Percentiles rank a stretch among this genome's conserved stretches.
Conservation (phyloP, 805 yeast genomes). For the Hanseniaspora meyeri region DNA sequence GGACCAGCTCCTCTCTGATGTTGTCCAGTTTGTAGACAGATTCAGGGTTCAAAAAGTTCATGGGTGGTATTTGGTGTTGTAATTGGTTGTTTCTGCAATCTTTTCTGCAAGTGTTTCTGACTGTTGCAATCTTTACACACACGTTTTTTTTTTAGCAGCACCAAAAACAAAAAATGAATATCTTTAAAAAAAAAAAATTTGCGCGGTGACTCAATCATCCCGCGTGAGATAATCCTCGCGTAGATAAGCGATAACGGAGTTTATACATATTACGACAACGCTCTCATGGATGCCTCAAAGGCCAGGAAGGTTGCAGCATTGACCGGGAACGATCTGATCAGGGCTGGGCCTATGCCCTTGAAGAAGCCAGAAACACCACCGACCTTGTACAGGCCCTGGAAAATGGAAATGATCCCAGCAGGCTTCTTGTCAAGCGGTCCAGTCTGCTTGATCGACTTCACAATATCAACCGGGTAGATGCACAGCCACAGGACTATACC, state of each 20-base stretch:
- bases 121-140: too few relatives aligned
- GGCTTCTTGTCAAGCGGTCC: conserved; percentile 36
- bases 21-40: conserved; percentile 69
- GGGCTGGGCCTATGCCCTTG: conserved; percentile 84
- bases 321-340: conserved; percentile 94
- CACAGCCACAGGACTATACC: conserved; percentile 82
- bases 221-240: too few relatives aligned
- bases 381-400: conserved; percentile 41
- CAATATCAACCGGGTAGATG: conserved; percentile 78
- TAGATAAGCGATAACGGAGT: neutral
- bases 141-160: too few relatives aligned
- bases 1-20: conserved; percentile 69
- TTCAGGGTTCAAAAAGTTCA: conserved; percentile 79
- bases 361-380: conserved; percentile 69
- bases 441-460: conserved; percentile 74
- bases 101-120: too few relatives aligned
- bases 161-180: too few relatives aligned
- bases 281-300: conserved; percentile 79
- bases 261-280: conserved; percentile 5
- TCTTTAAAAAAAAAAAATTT: too few relatives aligned
- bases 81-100: neutral
- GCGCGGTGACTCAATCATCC: too few relatives aligned
- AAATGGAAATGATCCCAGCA: conserved; percentile 47
- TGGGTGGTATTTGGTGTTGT: conserved; percentile 21
- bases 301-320: conserved; percentile 94